Evolutionary conservation across 2,329 filamentous ascomycete species (phyloP).

Genomic region (Epicoccum sorghinum): DNA sequence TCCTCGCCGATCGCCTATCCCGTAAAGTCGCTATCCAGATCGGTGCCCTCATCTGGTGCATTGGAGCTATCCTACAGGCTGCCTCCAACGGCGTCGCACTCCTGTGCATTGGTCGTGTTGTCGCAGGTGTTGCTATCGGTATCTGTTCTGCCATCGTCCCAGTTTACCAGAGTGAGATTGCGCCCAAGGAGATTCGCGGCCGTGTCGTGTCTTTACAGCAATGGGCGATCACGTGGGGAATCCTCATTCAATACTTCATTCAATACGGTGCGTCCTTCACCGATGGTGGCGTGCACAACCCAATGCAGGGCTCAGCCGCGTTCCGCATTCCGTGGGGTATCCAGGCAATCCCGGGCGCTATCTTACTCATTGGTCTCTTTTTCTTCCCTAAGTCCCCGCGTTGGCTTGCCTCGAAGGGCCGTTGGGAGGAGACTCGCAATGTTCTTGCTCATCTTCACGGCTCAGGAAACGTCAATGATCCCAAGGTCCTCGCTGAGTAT

Average conservation of each 20-base stretch:
- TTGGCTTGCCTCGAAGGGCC: constrained; percentile 72
- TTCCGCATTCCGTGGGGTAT: constrained; percentile 53
- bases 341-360: constrained; percentile 49
- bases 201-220: constrained; percentile 70
- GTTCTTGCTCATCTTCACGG: constrained; percentile 63
- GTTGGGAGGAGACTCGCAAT: constrained; percentile 69
- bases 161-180: constrained; percentile 90
- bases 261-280: constrained; percentile 67
- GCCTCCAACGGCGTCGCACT: constrained; percentile 48
- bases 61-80: constrained; percentile 52
- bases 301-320: constrained; percentile 52
- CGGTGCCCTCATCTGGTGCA: constrained; percentile 53
- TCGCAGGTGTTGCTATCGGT: constrained; percentile 85
- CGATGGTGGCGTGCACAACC: constrained; percentile 50
- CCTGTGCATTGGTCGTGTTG: constrained; percentile 65
- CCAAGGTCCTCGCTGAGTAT: constrained; percentile 68
- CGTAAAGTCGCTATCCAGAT: constrained; percentile 53
- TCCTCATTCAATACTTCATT: constrained; percentile 70
- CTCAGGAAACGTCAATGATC: constrained; percentile 60
- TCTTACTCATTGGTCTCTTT: constrained; percentile 49
- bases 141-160: constrained; percentile 91
- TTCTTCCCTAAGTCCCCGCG: constrained; percentile 62
- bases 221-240: constrained; percentile 75
- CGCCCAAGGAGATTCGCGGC: constrained; percentile 55
- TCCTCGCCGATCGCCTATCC: constrained; percentile 55